Percentiles rank a stretch among this genome's conserved stretches.
Conservation (phyloP, 2,329 filamentous ascomycete species). For the Erysiphe pulchra region DNA sequence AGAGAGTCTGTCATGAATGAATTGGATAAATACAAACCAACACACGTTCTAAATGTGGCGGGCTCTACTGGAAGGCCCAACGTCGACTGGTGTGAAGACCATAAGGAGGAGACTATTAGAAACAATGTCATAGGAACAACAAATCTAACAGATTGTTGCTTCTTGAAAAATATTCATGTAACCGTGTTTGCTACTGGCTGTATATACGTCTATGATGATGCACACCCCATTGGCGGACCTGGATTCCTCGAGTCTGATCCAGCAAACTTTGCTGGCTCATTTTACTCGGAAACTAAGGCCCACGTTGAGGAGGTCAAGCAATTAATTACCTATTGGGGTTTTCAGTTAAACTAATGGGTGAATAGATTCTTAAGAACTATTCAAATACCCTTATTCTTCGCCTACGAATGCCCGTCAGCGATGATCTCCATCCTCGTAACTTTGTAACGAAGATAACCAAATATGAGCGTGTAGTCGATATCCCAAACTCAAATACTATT, state of each 20-base stretch:
- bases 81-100: constrained; percentile 46
- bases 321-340: background rate
- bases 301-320: constrained; percentile 32
- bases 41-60: constrained; percentile 39
- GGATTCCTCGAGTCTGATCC: constrained; percentile 35
- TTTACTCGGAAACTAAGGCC: constrained; percentile 41
- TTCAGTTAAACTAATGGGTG: constrained; percentile 2
- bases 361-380: constrained; percentile 33
- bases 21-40: constrained; percentile 32
- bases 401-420: constrained; percentile 42
- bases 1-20: constrained; percentile 28
- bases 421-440: constrained; percentile 38
- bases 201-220: constrained; percentile 37
- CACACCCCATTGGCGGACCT: constrained; percentile 30
- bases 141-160: constrained; percentile 36
- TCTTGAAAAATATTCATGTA: constrained; percentile 29
- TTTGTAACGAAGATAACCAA: constrained; percentile 44
- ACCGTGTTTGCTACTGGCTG: constrained; percentile 44
- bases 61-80: constrained; percentile 41
- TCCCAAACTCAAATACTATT: constrained; percentile 43
- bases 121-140: constrained; percentile 41
- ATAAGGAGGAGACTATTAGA: constrained; percentile 39
- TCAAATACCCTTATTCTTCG: constrained; percentile 35
- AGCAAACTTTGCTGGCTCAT: constrained; percentile 39
- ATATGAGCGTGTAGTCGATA: constrained; percentile 38